A percentile compares a stretch with the other conserved stretches of the same genome.
phyloP scores from a whole-genome alignment of 2,329 filamentous ascomycete genomes.

The Botrytis byssoidea region DNA sequence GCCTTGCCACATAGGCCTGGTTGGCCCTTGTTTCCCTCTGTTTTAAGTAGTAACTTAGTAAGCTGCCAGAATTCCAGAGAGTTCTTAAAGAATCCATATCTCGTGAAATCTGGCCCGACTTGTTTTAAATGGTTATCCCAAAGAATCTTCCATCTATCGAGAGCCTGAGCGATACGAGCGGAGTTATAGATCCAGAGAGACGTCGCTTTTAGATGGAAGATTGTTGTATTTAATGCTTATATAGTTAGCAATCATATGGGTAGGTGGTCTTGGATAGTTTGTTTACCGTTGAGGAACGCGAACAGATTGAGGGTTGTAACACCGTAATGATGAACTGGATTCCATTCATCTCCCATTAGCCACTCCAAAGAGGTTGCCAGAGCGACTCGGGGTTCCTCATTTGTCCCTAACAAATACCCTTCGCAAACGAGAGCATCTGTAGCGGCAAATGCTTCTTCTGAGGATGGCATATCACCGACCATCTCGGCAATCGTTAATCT shows the following conservation, averaged over 20 bases:
- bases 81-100: slow-evolving; percentile 5
- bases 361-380: neutral
- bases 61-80: slow-evolving; percentile 14
- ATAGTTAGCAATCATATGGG: neutral
- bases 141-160: slow-evolving; percentile 12
- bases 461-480: slow-evolving; percentile 12
- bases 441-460: slow-evolving; percentile 12
- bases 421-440: slow-evolving; percentile 8
- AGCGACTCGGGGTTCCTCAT: neutral
- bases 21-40: neutral
- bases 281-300: neutral
- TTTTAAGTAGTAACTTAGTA: neutral
- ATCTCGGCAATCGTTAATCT: neutral
- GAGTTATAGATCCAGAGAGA: slow-evolving; percentile 1
- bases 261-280: neutral
- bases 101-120: neutral
- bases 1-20: too few species aligned
- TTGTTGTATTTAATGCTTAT: neutral
- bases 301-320: neutral
- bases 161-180: neutral
- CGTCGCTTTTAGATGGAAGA: neutral
- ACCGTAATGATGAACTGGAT: neutral
- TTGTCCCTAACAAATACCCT: slow-evolving; percentile 2
- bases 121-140: neutral
- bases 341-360: slow-evolving; percentile 8